Percentiles rank a stretch among this genome's conserved stretches.
Evolutionary conservation across 179 eudicot genomes (phyloP).

Genomic region (Camellia oleifera): DNA sequence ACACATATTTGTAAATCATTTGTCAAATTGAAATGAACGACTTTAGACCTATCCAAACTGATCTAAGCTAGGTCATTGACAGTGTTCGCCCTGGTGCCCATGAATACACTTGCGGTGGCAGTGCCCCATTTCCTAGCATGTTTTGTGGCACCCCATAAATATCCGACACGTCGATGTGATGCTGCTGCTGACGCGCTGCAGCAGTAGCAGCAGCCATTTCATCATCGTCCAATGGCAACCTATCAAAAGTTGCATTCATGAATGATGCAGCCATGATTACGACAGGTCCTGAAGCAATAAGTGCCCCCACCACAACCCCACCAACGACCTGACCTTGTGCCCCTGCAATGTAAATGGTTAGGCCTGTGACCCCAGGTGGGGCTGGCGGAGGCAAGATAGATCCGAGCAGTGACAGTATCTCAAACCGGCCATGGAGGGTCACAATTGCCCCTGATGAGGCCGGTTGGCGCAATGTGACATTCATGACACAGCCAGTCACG

Average conservation of each 20-base stretch:
- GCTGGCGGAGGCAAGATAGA: slow-evolving; percentile 25
- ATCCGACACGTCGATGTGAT: slow-evolving; percentile 11
- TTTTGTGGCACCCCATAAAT: slow-evolving; percentile 20
- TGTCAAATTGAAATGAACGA: neutral
- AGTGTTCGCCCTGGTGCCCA: slow-evolving; percentile 19
- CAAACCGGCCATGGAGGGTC: slow-evolving; percentile 27
- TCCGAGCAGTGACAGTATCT: slow-evolving; percentile 25
- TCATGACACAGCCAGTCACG: slow-evolving; percentile 24
- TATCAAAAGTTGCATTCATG: slow-evolving; percentile 29
- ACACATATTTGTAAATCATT: neutral
- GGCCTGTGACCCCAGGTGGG: slow-evolving; percentile 23
- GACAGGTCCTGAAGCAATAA: slow-evolving; percentile 26
- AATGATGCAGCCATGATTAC: slow-evolving; percentile 26
- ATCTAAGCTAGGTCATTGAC: neutral
- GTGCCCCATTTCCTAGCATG: slow-evolving; percentile 15
- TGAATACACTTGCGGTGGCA: slow-evolving; percentile 21
- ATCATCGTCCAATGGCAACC: slow-evolving; percentile 22
- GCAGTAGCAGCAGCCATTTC: neutral
- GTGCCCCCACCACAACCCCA: slow-evolving; percentile 24
- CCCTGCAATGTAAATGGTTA: slow-evolving; percentile 26
- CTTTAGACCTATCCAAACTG: neutral
- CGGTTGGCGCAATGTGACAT: slow-evolving; percentile 26
- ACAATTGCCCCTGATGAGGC: slow-evolving; percentile 18
- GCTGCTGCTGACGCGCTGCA: slow-evolving; percentile 13
- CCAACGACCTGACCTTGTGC: slow-evolving; percentile 31